Conservation (phyloP, 2,329 filamentous ascomycete species). For the Cladosporium sp. region DNA sequence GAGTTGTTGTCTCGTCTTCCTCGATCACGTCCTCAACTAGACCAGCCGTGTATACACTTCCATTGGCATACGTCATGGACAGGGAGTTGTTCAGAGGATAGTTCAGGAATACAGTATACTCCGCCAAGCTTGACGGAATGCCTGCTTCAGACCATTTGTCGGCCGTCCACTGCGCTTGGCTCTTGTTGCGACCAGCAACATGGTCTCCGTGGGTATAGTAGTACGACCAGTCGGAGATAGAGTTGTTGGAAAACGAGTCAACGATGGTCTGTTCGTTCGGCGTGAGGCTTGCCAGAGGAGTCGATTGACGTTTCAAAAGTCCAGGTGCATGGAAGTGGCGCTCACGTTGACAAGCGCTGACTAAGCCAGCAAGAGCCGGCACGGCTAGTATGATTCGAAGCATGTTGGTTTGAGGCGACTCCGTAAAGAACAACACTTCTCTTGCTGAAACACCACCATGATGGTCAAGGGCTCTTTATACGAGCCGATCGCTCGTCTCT, state of each 20-base stretch:
- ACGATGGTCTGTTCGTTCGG: slow-evolving; percentile 36
- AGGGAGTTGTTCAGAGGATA: slow-evolving; percentile 43
- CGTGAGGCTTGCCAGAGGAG: slow-evolving; percentile 23
- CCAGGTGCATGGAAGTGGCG: slow-evolving; percentile 11
- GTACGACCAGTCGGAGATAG: slow-evolving; percentile 27
- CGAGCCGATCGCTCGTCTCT: background rate
- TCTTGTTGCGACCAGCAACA: slow-evolving; percentile 44
- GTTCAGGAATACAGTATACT: slow-evolving; percentile 42
- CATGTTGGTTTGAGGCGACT: background rate
- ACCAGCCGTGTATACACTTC: slow-evolving; percentile 63
- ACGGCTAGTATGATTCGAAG: background rate
- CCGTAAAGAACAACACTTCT: background rate
- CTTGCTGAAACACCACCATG: background rate
- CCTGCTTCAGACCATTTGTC: slow-evolving; percentile 44
- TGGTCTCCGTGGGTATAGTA: slow-evolving; percentile 42
- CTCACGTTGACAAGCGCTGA: slow-evolving; percentile 11
- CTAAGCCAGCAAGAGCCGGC: background rate
- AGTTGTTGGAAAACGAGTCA: slow-evolving; percentile 38
- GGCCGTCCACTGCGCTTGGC: slow-evolving; percentile 45
- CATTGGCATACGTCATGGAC: slow-evolving; percentile 49
- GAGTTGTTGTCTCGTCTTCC: slow-evolving; percentile 21
- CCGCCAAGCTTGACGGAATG: slow-evolving; percentile 34
- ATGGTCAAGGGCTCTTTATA: slow-evolving; percentile 1
- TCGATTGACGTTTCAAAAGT: slow-evolving; percentile 8
- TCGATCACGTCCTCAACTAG: slow-evolving; percentile 25